Base-by-base conservation (phyloP, 2,329 filamentous ascomycete species). In the Aspergillus viridinutans region DNA sequence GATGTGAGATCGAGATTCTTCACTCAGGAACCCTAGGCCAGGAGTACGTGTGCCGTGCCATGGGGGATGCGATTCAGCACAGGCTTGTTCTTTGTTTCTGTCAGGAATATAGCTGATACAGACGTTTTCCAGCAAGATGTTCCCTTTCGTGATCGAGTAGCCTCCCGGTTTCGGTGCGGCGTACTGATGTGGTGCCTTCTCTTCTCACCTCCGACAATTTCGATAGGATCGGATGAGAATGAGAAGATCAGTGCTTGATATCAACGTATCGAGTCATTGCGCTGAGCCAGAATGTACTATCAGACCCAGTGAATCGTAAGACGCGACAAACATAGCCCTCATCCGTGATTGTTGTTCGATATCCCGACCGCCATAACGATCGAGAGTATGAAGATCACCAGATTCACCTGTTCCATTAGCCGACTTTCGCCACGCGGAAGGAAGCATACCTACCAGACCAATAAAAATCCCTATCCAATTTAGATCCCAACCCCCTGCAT, bases 401-500 rank as follows among this genome's bases (percentile, higher is more conserved):
- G n/a, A 47, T 47, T 47, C 3, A 47, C 2, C 43, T 47, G 10
- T 23, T 47, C 5, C 4, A 14, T 47, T 47, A 47, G 43, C 23
- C 4, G 26, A 23, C 21, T 26, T 14, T 47, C 23, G 3, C 6
- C 23, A 12, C 2, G 25, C 12, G 47, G 21, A 26, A 26, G 10
- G 21, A 3, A 49, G 4, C 29, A 10, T 9, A 74, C 83, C 77
- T 62, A 86, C 84, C 58, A 80, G 38, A 29, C 79, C 69, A 32
- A 78, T 69, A 28, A 79, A 67, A 3, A 70, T 59, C 57, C 80
- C 81, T 12, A 85, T 76, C 0, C 72, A 62, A 53, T 77, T 74
- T 6, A 87, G 65, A 65, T 87, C 85, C 80, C 83, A 85, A 0
- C 85, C 85, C 5, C 84, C 84, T 2, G 79, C 77, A 65, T 81